Evolutionary conservation across 768 basidiomycete species (phyloP).

Genomic region (Suillus sp.): DNA sequence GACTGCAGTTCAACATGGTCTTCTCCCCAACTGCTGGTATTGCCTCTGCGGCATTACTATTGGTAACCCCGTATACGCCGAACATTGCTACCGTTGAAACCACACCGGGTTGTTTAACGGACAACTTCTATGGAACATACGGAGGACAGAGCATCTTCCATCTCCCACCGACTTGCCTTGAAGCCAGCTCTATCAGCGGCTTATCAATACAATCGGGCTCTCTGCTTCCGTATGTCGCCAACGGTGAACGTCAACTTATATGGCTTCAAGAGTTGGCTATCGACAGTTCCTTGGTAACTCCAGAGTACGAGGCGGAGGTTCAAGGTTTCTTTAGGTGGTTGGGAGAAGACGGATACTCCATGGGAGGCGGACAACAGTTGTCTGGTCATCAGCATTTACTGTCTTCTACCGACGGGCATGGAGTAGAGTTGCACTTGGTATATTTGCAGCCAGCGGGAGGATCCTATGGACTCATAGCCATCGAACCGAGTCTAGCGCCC

Average conservation of each 20-base stretch:
- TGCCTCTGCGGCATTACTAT: constrained; percentile 15
- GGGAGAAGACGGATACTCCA: constrained; percentile 19
- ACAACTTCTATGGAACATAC: constrained; percentile 58
- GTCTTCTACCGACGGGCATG: constrained; percentile 13
- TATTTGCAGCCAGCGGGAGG: constrained; percentile 46
- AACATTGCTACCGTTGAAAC: constrained; percentile 17
- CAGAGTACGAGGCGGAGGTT: constrained; percentile 36
- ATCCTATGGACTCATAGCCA: constrained; percentile 52
- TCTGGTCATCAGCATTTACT: constrained; percentile 25
- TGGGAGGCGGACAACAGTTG: constrained; percentile 15
- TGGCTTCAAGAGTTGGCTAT: constrained; percentile 62
- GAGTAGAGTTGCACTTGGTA: constrained; percentile 15
- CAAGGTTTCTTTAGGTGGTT: constrained; percentile 38
- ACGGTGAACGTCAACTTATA: constrained; percentile 46
- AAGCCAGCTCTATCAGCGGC: constrained; percentile 18
- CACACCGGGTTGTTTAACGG: constrained; percentile 45
- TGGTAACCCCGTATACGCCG: constrained; percentile 25
- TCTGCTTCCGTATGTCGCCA: constrained; percentile 28
- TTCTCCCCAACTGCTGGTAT: neutral
- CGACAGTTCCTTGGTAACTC: constrained; percentile 44
- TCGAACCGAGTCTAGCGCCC: constrained; percentile 42
- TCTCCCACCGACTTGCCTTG: constrained; percentile 44
- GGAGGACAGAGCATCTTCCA: constrained; percentile 54
- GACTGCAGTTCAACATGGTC: neutral
- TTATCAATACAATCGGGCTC: constrained; percentile 25